Base-by-base conservation (phyloP, 805 yeast species). In the Pichia thaimueangensis region DNA sequence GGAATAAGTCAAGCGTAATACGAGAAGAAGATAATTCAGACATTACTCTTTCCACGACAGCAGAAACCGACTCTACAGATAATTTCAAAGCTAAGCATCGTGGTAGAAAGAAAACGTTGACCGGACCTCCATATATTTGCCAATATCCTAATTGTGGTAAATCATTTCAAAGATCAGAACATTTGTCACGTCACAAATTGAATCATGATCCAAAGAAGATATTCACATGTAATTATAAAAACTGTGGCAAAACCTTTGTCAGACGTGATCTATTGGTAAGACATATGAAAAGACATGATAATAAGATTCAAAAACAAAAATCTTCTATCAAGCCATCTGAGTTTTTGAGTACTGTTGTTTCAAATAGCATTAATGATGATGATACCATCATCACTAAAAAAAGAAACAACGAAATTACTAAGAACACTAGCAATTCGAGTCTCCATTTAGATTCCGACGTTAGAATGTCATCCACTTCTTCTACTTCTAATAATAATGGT, bases 191-290 rank as follows among this genome's bases (percentile, higher is more conserved):
- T 39, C 86, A 80, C 54, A 71, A 76, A 52, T 64, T 80, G 39
- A 80, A 80, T 54, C 86, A 80, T 49, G 67, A 70, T 43, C 76
- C 77, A 2, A 65, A 70, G 17, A 73, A 72, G 41, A 76, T 80
- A 10, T 79, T 69, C 53, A 65, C 64, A 21, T 80, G 87, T 55
- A 28, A 49, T 3, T 45, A 43, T n/a, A 63, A 69, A 10, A 61
- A 63, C 3, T 80, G 87, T 55, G 64, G 68, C 1, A 78, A 76
- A 56, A 74, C 80, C 0, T 80, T 80, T 64, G 86, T 80, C 0
- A 60, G 87, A 31, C 70, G 68, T 43, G 87, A 80, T 54, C 59
- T 80, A 35, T 64, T 70, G 22, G 62, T 58, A 6, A 51, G 83
- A 58, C 70, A 78, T 54, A 45, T 60, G 50, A 56, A 64, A 63